A percentile compares a stretch with the other conserved stretches of the same genome.
Evolutionary conservation across 2,329 filamentous ascomycete species (phyloP).

Genomic region (Zalaria obscura): DNA sequence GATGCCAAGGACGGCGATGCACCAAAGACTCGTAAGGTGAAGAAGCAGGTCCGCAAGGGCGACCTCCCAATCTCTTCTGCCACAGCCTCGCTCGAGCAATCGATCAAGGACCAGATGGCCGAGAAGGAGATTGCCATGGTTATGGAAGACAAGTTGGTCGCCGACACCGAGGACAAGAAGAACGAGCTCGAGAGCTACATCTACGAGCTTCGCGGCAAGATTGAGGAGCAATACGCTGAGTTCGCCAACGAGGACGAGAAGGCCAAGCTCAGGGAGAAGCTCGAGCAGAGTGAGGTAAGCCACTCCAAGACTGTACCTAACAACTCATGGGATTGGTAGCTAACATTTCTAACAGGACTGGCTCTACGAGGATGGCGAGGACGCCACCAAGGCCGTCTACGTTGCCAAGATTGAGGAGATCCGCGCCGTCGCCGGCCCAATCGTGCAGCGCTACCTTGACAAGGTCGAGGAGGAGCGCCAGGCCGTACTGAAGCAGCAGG

Average conservation of each 20-base stretch:
- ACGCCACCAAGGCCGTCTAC: constrained; percentile 87
- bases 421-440: constrained; percentile 74
- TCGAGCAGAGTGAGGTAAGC: constrained; percentile 69
- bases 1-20: constrained; percentile 50
- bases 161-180: constrained; percentile 98
- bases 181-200: constrained; percentile 97
- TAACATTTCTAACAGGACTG: constrained; percentile 55
- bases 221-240: constrained; percentile 80
- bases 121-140: constrained; percentile 87
- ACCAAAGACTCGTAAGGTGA: constrained; percentile 80
- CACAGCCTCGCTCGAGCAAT: constrained; percentile 63
- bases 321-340: neutral
- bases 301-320: neutral
- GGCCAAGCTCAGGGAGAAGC: constrained; percentile 67
- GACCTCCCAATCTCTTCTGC: constrained; percentile 78
- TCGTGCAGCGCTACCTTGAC: constrained; percentile 89
- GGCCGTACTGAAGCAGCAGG: constrained; percentile 51
- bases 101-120: constrained; percentile 48
- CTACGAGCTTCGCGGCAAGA: constrained; percentile 91
- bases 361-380: constrained; percentile 95
- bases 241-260: constrained; percentile 90
- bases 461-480: constrained; percentile 80
- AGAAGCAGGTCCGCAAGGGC: constrained; percentile 98
- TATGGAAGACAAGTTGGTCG: constrained; percentile 96
- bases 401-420: constrained; percentile 93